Conservation (phyloP, 306 rosid genomes). For the Psophocarpus tetragonolobus region DNA sequence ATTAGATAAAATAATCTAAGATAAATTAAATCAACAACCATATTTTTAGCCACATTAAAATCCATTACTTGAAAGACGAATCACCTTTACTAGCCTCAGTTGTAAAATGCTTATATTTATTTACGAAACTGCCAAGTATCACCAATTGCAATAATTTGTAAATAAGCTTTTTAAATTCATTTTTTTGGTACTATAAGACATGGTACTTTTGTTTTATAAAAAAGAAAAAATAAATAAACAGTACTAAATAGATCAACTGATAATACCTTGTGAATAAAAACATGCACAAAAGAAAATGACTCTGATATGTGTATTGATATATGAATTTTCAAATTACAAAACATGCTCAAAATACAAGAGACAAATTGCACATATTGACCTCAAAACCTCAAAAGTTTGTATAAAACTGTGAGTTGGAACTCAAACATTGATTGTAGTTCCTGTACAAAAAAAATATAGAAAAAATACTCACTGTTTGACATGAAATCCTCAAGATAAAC, state of each 20-base stretch:
- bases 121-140: not conserved
- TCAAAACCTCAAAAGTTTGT: slow-evolving; percentile 39
- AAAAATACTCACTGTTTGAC: not conserved
- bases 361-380: slow-evolving; percentile 29
- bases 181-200: not conserved
- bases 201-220: not conserved
- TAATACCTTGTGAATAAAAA: not conserved
- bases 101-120: not conserved
- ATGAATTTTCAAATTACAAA: slow-evolving; percentile 34
- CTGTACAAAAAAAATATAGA: slow-evolving; percentile 47
- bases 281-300: not conserved
- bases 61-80: not conserved
- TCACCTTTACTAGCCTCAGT: not conserved
- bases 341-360: slow-evolving; percentile 35
- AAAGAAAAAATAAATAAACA: not conserved
- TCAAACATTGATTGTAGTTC: slow-evolving; percentile 38
- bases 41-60: not conserved
- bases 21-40: not conserved
- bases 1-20: not conserved
- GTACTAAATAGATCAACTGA: not conserved
- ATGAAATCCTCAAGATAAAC: slow-evolving; percentile 52
- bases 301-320: slow-evolving; percentile 27
- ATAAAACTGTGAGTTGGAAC: slow-evolving; percentile 37
- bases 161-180: not conserved
- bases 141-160: not conserved